Percentiles rank a stretch among this genome's conserved stretches.
Evolutionary conservation across 1,284 basidiomycete species (phyloP).

Genomic region (Neolentinus lepideus): DNA sequence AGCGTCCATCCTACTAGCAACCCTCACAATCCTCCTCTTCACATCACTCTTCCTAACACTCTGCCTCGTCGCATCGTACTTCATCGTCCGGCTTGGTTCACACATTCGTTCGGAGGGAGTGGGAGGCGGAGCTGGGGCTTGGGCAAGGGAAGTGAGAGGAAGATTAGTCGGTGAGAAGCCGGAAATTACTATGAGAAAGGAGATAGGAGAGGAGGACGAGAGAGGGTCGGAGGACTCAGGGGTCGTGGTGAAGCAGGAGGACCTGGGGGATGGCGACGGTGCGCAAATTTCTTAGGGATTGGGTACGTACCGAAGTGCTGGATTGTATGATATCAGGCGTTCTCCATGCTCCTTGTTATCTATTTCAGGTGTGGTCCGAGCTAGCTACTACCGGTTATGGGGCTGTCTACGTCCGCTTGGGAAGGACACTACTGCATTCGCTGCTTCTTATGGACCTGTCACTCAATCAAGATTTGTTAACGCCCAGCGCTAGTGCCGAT

Average conservation of each 20-base stretch:
- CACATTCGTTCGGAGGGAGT: background rate
- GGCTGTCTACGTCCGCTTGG: too few species aligned
- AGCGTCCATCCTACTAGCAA: slow-evolving; percentile 8
- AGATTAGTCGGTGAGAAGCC: background rate
- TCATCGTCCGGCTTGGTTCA: background rate
- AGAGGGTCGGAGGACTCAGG: background rate
- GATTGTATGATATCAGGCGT: too few species aligned
- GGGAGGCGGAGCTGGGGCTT: background rate
- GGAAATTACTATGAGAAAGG: background rate
- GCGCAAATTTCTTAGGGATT: too few species aligned
- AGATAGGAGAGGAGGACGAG: background rate
- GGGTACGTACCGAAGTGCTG: too few species aligned
- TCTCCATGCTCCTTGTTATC: too few species aligned
- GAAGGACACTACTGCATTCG: too few species aligned
- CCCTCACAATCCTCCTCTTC: slow-evolving; percentile 9
- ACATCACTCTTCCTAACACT: slow-evolving; percentile 20
- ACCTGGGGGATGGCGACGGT: background rate
- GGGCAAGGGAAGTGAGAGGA: background rate
- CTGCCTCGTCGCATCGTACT: background rate
- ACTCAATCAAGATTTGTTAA: too few species aligned
- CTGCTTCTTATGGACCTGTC: too few species aligned
- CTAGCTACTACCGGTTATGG: too few species aligned
- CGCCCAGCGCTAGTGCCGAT: too few species aligned
- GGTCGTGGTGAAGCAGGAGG: background rate
- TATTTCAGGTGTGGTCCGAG: too few species aligned